phyloP scores from a whole-genome alignment of 257 asterid species.

The Lantana camara region DNA sequence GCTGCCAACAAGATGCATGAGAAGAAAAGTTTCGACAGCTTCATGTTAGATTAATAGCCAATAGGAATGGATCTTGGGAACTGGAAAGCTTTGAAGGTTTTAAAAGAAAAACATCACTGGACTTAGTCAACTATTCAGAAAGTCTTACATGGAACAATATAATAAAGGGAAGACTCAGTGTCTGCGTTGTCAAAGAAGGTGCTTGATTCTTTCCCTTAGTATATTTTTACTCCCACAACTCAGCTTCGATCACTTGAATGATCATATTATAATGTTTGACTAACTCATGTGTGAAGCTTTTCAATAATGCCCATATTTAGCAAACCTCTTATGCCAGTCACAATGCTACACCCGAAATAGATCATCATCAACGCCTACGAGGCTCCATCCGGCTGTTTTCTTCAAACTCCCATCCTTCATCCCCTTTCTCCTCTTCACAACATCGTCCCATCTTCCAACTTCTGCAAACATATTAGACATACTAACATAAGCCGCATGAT shows the following conservation, averaged over 20 bases:
- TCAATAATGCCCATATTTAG: not conserved
- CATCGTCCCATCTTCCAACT: constrained; percentile 87
- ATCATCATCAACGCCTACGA: too few species aligned
- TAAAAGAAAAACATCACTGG: not conserved
- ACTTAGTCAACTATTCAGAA: not conserved
- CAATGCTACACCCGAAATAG: constrained; percentile 20
- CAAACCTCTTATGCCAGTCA: not conserved
- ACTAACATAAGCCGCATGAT: constrained; percentile 73
- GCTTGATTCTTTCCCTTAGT: constrained; percentile 13
- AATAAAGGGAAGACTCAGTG: not conserved
- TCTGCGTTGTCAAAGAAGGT: constrained; percentile 10
- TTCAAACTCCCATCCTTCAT: constrained; percentile 64
- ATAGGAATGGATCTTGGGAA: not conserved
- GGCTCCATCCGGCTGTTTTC: constrained; percentile 82
- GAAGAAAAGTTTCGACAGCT: constrained; percentile 22
- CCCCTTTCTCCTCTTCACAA: constrained; percentile 51
- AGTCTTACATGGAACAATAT: constrained; percentile 2
- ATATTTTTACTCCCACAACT: not conserved
- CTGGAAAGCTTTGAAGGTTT: not conserved
- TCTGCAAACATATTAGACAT: constrained; percentile 90
- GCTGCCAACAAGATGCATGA: constrained; percentile 29
- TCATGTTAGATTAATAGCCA: constrained; percentile 28
- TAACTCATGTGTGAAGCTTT: not conserved
- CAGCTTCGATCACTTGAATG: not conserved
- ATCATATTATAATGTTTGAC: not conserved